Evolutionary conservation across 164 flowering plant species (phyloP).

Genomic region (Nymphaea colorata): DNA sequence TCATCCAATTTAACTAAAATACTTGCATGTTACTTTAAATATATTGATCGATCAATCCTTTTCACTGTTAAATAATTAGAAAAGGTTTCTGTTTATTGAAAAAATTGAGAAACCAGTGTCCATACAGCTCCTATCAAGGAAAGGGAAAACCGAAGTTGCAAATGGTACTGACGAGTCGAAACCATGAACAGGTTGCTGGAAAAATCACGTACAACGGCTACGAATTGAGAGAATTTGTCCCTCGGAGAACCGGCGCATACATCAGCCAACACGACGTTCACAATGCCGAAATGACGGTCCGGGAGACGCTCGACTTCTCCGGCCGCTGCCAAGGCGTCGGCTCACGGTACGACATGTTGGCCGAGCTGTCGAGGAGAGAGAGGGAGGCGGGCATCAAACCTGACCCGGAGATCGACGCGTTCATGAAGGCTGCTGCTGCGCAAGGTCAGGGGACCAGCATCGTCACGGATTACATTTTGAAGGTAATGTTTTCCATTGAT

Average conservation of each 20-base stretch:
- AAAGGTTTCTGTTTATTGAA: too few relatives aligned
- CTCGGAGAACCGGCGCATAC: constrained; percentile 54
- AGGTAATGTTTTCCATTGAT: constrained; percentile 27
- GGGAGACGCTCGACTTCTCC: constrained; percentile 53
- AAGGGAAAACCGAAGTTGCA: too few relatives aligned
- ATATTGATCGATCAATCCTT: too few relatives aligned
- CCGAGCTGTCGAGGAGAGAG: constrained; percentile 45
- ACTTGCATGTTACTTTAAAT: too few relatives aligned
- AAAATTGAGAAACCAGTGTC: too few relatives aligned
- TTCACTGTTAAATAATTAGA: too few relatives aligned
- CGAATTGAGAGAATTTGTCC: constrained; percentile 41
- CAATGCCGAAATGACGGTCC: constrained; percentile 49
- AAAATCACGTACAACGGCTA: constrained; percentile 49
- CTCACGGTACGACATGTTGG: constrained; percentile 39
- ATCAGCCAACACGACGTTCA: constrained; percentile 67
- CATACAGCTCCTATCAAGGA: too few relatives aligned
- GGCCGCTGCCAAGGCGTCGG: constrained; percentile 65
- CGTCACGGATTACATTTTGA: constrained; percentile 43
- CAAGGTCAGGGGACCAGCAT: constrained; percentile 43
- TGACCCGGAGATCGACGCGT: constrained; percentile 54
- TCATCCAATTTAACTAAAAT: too few relatives aligned
- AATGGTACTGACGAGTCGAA: too few relatives aligned
- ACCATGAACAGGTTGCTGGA: constrained; percentile 27
- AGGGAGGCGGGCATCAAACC: constrained; percentile 43
- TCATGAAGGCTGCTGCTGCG: constrained; percentile 52